Evolutionary conservation across 2,329 filamentous ascomycete species (phyloP).

Genomic region (Cordyceps sp.): DNA sequence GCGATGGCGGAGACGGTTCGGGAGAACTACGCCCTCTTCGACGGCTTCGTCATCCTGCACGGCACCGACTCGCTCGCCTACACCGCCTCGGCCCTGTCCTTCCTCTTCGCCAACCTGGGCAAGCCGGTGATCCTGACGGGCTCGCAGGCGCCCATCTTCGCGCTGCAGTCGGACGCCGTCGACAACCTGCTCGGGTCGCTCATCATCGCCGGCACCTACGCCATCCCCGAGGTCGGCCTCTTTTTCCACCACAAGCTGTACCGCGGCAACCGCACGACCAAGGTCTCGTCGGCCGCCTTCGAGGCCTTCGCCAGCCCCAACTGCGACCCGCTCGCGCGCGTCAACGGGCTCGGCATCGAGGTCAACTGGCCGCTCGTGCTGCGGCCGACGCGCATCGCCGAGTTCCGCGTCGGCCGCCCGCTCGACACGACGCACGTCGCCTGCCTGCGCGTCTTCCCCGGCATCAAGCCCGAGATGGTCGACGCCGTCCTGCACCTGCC

Average conservation of each 20-base stretch:
- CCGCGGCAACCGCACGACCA: constrained; percentile 75
- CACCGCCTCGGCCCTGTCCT: constrained; percentile 77
- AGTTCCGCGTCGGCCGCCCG: constrained; percentile 57
- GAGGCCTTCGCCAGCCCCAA: constrained; percentile 85
- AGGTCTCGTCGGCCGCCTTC: constrained; percentile 74
- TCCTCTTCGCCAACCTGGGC: constrained; percentile 81
- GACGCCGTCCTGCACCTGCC: constrained; percentile 65
- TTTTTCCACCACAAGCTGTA: constrained; percentile 90
- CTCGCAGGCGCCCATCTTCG: constrained; percentile 72
- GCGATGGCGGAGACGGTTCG: constrained; percentile 66
- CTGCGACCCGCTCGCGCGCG: constrained; percentile 61
- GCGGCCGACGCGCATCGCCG: constrained; percentile 55
- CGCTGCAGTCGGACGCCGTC: constrained; percentile 78
- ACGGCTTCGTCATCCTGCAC: constrained; percentile 82
- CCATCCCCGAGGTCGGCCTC: constrained; percentile 81
- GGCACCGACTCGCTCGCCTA: constrained; percentile 84
- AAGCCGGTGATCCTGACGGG: constrained; percentile 83
- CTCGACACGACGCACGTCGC: constrained; percentile 81
- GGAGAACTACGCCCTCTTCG: constrained; percentile 75
- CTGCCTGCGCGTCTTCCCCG: constrained; percentile 78
- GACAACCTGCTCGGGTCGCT: constrained; percentile 80
- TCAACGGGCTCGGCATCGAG: constrained; percentile 64
- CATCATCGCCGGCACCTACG: constrained; percentile 81
- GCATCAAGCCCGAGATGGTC: constrained; percentile 86
- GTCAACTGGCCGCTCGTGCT: constrained; percentile 68